phyloP scores from a whole-genome alignment of 2,329 filamentous ascomycete species.

The Cercospora citrullina region DNA sequence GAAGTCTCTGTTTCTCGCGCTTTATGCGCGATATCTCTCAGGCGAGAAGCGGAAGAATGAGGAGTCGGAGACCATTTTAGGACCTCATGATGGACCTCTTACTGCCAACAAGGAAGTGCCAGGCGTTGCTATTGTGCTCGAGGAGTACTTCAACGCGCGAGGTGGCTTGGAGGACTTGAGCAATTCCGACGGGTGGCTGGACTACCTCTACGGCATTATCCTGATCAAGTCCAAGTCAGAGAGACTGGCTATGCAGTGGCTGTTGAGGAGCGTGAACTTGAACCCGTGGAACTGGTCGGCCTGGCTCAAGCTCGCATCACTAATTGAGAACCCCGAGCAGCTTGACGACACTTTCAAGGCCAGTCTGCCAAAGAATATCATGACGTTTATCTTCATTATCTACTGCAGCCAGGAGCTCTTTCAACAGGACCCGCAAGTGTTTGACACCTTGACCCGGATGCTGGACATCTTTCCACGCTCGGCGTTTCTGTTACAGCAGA shows the following conservation, averaged over 20 bases:
- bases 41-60: constrained; percentile 97
- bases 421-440: constrained; percentile 74
- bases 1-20: constrained; percentile 84
- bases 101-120: constrained; percentile 83
- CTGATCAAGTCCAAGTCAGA: constrained; percentile 90
- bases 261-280: constrained; percentile 83
- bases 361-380: constrained; percentile 82
- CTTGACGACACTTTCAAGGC: constrained; percentile 54
- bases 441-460: constrained; percentile 73
- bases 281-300: constrained; percentile 97
- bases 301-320: constrained; percentile 85
- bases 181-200: constrained; percentile 78
- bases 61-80: constrained; percentile 95
- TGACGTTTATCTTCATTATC: constrained; percentile 91
- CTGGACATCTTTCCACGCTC: constrained; percentile 82
- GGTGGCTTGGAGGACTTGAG: constrained; percentile 36
- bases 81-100: constrained; percentile 82
- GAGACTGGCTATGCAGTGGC: constrained; percentile 76
- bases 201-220: constrained; percentile 89
- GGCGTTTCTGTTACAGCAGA: constrained; percentile 86
- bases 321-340: constrained; percentile 78
- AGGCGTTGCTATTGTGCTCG: constrained; percentile 70
- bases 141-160: constrained; percentile 75
- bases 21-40: constrained; percentile 90
- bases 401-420: constrained; percentile 90